phyloP scores from a whole-genome alignment of 192 early-diverging fungal species.

The Coemansia pectinata region DNA sequence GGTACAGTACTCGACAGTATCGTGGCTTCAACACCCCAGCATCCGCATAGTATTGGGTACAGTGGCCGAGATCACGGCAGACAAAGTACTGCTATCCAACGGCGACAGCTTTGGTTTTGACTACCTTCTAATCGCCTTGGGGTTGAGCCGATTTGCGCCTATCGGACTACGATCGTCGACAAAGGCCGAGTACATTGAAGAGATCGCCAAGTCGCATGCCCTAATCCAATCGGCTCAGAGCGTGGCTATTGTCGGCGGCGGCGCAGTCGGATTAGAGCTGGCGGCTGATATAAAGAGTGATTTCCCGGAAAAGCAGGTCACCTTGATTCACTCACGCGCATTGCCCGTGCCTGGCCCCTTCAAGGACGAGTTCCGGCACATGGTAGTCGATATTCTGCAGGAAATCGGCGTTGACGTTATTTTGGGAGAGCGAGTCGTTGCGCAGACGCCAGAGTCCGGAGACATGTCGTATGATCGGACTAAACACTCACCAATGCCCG shows the following conservation, averaged over 20 bases:
- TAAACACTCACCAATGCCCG: background rate
- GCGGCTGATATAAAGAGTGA: conserved; percentile 64
- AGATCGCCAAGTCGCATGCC: conserved; percentile 11
- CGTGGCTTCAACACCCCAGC: conserved; percentile 38
- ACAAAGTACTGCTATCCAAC: conserved; percentile 23
- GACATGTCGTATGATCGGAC: conserved; percentile 15
- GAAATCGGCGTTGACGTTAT: conserved; percentile 35
- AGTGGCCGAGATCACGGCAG: conserved; percentile 40
- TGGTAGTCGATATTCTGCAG: conserved; percentile 22
- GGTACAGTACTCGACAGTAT: conserved; percentile 53
- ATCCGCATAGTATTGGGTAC: conserved; percentile 48
- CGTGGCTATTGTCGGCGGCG: conserved; percentile 68
- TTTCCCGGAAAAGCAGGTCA: conserved; percentile 40
- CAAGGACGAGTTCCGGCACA: conserved; percentile 25
- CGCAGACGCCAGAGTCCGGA: conserved; percentile 17
- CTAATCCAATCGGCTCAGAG: conserved; percentile 57
- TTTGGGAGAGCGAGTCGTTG: conserved; percentile 28
- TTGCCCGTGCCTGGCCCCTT: conserved; percentile 37
- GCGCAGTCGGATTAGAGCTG: conserved; percentile 76
- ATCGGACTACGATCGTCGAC: conserved; percentile 29
- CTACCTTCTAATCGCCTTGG: conserved; percentile 58
- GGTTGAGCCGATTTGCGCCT: conserved; percentile 44
- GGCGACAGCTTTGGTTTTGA: conserved; percentile 42
- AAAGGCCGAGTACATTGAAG: conserved; percentile 21
- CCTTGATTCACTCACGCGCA: conserved; percentile 38